Base-by-base conservation (phyloP, 176 grass and related monocot genomes). In the Microstegium vimineum region DNA sequence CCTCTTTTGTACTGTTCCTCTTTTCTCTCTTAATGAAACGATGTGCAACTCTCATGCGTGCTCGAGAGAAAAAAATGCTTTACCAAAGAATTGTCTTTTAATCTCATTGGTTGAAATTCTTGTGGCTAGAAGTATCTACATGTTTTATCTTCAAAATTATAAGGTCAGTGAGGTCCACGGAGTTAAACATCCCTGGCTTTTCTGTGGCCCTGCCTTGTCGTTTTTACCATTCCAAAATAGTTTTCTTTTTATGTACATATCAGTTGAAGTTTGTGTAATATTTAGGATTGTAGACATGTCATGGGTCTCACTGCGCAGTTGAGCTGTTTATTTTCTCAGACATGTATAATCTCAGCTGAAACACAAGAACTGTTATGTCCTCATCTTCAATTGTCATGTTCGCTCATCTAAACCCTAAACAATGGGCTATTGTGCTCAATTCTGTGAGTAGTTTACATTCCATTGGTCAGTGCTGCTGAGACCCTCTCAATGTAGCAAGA, bases 121-220 rank as follows among this genome's bases (percentile, higher is more conserved):
- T 23, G 5, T 25, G 69, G 25, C 62, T 76, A 76, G 31, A 74
- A 56, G 46, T 72, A 77, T 72, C 22, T 72, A 17, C 17, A 75
- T 27, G 51, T 56, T 71, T 62, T 38, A 33, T 54, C 12, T 18
- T 63, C 64, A 27, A 62, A 25, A 10, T 23, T 56, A 4, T 80
- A 69, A 51, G 51, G 40, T 68, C 47, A 74, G 42, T 52, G 64
- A 27, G 18, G 49, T n/a, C 16, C 49, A 80, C 63, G 30, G 25
- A 80, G 51, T 17, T 74, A 66, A 46, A 23, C 73, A 31, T 84
- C 16, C 15, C 49, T 76, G 72, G n/a, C 36, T 62, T 70, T 75
- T 76, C 65, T 77, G 8, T 74, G 40, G 14, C 2, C 22, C 81
- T 38, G 9, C 15, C 70, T 15, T 34, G 26, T 43, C 23, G 17